Percentiles rank a stretch among this genome's conserved stretches.
phyloP scores from a whole-genome alignment of 345 rosid genomes.

The Ceriops zippeliana region DNA sequence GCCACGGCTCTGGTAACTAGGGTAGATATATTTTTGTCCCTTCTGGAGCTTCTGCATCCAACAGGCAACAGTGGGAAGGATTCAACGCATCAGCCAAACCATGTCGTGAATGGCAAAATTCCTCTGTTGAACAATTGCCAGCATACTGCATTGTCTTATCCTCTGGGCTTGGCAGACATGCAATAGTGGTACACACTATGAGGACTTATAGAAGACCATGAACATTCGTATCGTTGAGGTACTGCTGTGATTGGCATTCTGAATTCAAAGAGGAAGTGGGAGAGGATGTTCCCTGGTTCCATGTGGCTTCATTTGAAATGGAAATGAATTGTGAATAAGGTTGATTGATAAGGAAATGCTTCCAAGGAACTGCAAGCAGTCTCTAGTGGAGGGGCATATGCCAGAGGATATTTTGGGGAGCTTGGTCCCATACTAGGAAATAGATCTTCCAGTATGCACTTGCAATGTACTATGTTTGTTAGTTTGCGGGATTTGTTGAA shows the following conservation, averaged over 20 bases:
- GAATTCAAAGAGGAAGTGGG: conserved; percentile 6
- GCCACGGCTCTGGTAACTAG: conserved; percentile 59
- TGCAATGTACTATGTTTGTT: too few species aligned
- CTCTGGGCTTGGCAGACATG: conserved; percentile 13
- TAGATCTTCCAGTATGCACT: too few species aligned
- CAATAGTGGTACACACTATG: conserved; percentile 4
- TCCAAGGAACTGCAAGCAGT: neutral
- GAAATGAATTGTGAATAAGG: conserved; percentile 16
- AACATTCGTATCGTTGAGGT: conserved; percentile 6
- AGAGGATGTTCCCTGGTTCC: neutral
- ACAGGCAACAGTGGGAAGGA: conserved; percentile 28
- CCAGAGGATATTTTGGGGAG: too few species aligned
- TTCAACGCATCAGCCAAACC: conserved; percentile 25
- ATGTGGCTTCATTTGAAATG: conserved; percentile 1
- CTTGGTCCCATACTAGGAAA: too few species aligned
- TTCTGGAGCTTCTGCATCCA: conserved; percentile 62
- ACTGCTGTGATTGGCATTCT: conserved; percentile 20
- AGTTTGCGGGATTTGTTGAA: neutral
- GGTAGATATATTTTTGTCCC: conserved; percentile 73
- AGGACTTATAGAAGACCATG: conserved; percentile 13
- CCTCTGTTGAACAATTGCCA: conserved; percentile 31
- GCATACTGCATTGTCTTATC: conserved; percentile 29
- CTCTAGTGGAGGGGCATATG: neutral
- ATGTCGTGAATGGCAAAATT: conserved; percentile 21
- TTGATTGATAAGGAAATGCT: conserved; percentile 11